Conservation (phyloP, 257 asterid genomes). For the Henckelia pumila region DNA sequence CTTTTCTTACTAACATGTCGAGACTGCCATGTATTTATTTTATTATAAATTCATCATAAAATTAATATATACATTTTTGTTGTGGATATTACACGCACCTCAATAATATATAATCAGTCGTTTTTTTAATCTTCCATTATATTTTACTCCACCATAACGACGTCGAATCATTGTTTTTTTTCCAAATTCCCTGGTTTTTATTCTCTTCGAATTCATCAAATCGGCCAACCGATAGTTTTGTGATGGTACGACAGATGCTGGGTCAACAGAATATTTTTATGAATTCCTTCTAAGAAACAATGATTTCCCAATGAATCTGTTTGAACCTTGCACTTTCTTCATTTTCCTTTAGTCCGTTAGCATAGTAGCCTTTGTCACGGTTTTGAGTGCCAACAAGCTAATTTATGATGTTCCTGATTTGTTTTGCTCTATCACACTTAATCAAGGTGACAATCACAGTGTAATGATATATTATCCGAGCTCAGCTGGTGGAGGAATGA, state of each 20-base stretch:
- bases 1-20: no score
- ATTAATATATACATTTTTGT: no score
- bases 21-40: background rate
- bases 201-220: background rate
- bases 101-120: background rate
- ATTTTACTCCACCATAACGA: background rate
- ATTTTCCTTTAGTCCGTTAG: background rate
- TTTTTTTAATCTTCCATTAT: no score
- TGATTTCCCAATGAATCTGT: background rate
- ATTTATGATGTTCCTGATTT: background rate
- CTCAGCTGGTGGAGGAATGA: slow-evolving; percentile 65
- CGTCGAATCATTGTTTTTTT: background rate
- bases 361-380: background rate
- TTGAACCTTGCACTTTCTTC: background rate
- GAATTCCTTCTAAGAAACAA: slow-evolving; percentile 6
- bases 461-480: slow-evolving; percentile 67
- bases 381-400: slow-evolving; percentile 14
- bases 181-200: background rate
- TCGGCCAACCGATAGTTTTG: background rate
- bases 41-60: no score
- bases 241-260: slow-evolving; percentile 11
- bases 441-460: slow-evolving; percentile 87
- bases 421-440: slow-evolving; percentile 6
- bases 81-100: background rate
- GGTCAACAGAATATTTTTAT: background rate